Base-by-base conservation (phyloP, 257 asterid genomes). In the Gentiana macrophylla region DNA sequence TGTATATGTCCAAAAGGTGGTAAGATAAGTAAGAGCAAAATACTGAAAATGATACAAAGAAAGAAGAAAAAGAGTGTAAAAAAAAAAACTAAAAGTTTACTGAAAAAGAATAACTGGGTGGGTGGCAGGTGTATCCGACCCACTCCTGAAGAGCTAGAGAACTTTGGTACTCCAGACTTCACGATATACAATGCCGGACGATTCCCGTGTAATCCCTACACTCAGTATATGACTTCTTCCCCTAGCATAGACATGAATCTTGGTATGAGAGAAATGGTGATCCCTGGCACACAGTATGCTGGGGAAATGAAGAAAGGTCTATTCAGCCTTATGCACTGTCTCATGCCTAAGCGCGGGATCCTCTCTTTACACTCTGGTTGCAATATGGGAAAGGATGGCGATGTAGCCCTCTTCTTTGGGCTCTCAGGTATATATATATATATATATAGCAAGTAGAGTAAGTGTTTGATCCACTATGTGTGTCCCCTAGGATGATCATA, bases 261-360 rank as follows among this genome's bases (percentile, higher is more conserved):
- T 56, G 82, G 72, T 53, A 74, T 89, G 72, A 74, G 73, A 63
- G 96, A 87, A 65, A 87, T 87, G 94, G 89, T 87, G 49, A 87
- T 87, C 61, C 86, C 84, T 12, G 94, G 96, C 37, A 87, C 94
- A 38, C 95, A 81, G 64, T 89, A 86, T 65, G 97, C 97, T 3
- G 95, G 97, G 67, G 97, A 85, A 71, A 89, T 89, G 97, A 89
- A 89, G 82, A 89, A 89, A 68, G 97, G 97, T 3, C 82, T 90
- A 37, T 90, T 90, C 78, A 73, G 97, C 35, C 54, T 90, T 1
- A 90, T 90, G 97, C 97, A 86, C 69, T 90, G 84, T 71, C 94
- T 90, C 75, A 90, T 90, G 97, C 97, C 97, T 55, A 84, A 74
- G 82, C 93, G 94, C 4, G 76, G 73, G 32, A 84, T 90, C 60